Percentiles rank a stretch among this genome's conserved stretches.
Conservation (phyloP, 495 filamentous ascomycete genomes). For the Hyaloscypha hepaticicola region DNA sequence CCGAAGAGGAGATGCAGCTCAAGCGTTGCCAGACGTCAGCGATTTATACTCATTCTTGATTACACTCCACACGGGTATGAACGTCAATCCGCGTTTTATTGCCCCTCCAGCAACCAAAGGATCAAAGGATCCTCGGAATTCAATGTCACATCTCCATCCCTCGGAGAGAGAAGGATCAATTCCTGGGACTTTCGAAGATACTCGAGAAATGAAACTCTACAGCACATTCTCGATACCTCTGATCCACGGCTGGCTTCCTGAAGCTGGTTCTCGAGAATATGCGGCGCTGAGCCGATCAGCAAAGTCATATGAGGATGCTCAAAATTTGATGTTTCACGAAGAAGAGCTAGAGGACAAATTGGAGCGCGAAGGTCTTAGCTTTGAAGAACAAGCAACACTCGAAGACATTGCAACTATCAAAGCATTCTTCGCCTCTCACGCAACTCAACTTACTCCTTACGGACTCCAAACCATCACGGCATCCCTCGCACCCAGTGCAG, state of each 20-base stretch:
- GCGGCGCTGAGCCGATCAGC: slow-evolving; percentile 69
- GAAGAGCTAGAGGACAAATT: slow-evolving; percentile 85
- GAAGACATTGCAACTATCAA: slow-evolving; percentile 81
- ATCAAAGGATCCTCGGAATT: slow-evolving; percentile 44
- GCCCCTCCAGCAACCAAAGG: slow-evolving; percentile 38
- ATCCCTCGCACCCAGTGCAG: slow-evolving; percentile 64
- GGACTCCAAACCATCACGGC: slow-evolving; percentile 71
- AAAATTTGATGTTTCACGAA: slow-evolving; percentile 81
- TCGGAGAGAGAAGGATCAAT: slow-evolving; percentile 46
- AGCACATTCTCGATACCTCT: slow-evolving; percentile 82
- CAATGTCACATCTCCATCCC: slow-evolving; percentile 41
- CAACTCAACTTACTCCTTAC: slow-evolving; percentile 82
- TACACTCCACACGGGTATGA: slow-evolving; percentile 94
- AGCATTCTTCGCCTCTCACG: slow-evolving; percentile 70
- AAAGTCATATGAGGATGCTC: slow-evolving; percentile 83
- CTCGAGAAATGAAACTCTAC: slow-evolving; percentile 82
- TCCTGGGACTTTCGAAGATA: slow-evolving; percentile 77
- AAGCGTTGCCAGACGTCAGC: slow-evolving; percentile 73
- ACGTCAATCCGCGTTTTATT: slow-evolving; percentile 92
- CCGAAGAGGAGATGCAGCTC: slow-evolving; percentile 45
- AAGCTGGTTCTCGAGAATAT: slow-evolving; percentile 58
- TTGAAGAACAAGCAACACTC: slow-evolving; percentile 70
- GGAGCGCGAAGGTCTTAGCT: slow-evolving; percentile 47
- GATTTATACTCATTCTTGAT: slow-evolving; percentile 86
- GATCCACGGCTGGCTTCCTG: slow-evolving; percentile 91